A percentile compares a stretch with the other conserved stretches of the same genome.
phyloP scores from a whole-genome alignment of 129 eudicot genomes.

The Artemisia tridentata region DNA sequence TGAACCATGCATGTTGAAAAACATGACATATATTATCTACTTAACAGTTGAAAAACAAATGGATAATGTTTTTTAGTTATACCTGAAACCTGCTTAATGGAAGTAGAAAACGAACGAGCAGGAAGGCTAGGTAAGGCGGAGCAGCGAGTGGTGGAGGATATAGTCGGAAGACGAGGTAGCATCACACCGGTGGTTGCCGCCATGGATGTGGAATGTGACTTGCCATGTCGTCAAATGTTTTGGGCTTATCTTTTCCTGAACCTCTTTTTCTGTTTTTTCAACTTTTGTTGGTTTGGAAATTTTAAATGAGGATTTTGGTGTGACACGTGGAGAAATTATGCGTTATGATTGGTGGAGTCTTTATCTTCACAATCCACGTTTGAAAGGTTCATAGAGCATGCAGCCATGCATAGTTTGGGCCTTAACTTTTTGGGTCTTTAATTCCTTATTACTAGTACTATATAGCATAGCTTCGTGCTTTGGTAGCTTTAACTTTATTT shows the following conservation, averaged over 20 bases:
- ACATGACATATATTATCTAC: too few species aligned
- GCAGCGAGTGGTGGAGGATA: slow-evolving; percentile 30
- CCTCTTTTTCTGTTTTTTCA: neutral
- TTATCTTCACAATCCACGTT: slow-evolving; percentile 65
- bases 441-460: neutral
- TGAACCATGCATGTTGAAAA: too few species aligned
- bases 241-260: slow-evolving; percentile 10
- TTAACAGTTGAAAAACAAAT: slow-evolving; percentile 8
- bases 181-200: slow-evolving; percentile 56
- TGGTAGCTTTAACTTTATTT: too few species aligned
- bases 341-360: slow-evolving; percentile 41
- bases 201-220: slow-evolving; percentile 58
- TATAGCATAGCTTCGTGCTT: neutral
- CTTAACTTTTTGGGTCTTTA: slow-evolving; percentile 6
- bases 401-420: slow-evolving; percentile 16
- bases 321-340: slow-evolving; percentile 51
- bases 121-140: slow-evolving; percentile 55
- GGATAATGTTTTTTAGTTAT: too few species aligned
- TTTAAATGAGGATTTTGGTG: slow-evolving; percentile 12
- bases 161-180: slow-evolving; percentile 44
- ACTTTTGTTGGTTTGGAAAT: neutral
- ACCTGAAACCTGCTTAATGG: slow-evolving; percentile 50
- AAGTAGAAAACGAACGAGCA: slow-evolving; percentile 42
- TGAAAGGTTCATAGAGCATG: slow-evolving; percentile 31
- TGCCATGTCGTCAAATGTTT: slow-evolving; percentile 36